Evolutionary conservation across 371 early-diverging fungal species (phyloP), one percentile per base, ranked within the genome.

Genomic region (Mortierella sp.): DNA sequence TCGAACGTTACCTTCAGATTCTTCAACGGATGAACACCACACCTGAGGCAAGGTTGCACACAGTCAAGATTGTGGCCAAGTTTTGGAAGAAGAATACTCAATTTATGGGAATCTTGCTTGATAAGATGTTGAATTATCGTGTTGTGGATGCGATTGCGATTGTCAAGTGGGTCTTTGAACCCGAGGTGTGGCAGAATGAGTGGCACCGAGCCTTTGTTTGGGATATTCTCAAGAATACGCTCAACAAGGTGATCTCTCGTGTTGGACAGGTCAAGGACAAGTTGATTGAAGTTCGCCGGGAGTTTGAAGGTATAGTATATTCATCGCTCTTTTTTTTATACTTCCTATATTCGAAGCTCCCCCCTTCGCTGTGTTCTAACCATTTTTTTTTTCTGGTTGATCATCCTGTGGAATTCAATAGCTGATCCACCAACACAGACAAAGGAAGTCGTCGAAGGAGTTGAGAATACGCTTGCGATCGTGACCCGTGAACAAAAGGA

Each of bases 61-160:
- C 93, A 1, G 92, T 95, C 14, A 82, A 87, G 62, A 91, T 92
- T 62, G 89, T 93, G 11, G 90, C 91, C 23, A 84, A 86, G 23
- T 96, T 96, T 82, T 98, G 97, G 97, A 82, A 81, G 57, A 80
- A 88, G 25, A 94, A 95, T 72, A 89, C 93, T n/a, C 91, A 91
- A 89, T 94, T 95, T 77, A 72, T 95, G 74, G 94, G 93, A 16
- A 95, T 98, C 66, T 81, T 94, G 37, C 76, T 97, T 69, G 97
- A 96, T 80, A 96, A 96, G 82, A 85, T 97, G 66, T 81, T 96
- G 62, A 96, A 95, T 79, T 98, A 98, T 84, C 91, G 96, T 52
- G 89, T 98, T 5, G 87, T 97, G 61, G 95, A 95, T 65, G 94
- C 96, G 23, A 81, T 84, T 25, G 88, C 91, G 18, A 90, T 98